Base-by-base conservation (phyloP, 352 stramenopile genomes). In the Globisporangium takayamanum region DNA sequence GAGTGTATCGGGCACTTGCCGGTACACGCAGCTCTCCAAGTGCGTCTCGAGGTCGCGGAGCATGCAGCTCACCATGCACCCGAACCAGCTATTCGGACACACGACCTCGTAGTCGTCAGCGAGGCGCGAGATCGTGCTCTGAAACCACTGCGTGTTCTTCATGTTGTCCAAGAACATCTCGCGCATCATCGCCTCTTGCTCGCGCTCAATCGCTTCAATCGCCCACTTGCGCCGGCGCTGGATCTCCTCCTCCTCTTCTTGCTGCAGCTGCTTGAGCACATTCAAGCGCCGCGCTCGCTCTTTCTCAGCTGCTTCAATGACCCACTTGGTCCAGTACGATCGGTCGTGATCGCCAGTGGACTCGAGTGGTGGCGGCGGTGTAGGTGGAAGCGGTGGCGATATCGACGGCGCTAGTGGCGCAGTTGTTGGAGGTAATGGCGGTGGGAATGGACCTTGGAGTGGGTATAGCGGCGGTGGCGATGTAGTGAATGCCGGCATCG, bases 111-210 rank as follows among this genome's bases (percentile, higher is more conserved):
- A 94, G 59, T 94, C 81, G 28, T 85, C 71, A 0, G 82, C 75
- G 36, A 90, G 80, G 46, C 79, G 76, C 30, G 81, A 88, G 52
- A 94, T 94, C 33, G 82, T 94, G 11, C 69, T 80, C 65, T 94
- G 84, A 59, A 94, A 94, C 84, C 84, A 94, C 69, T 89, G 81
- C 16, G 84, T 94, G 68, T 94, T 92, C 65, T 91, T 89, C 80
- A 92, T 94, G 60, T 89, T 89, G 62, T 92, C 84, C 50, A 94
- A 60, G 59, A 94, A 94, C 76, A 90, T 81, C 58, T 90, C 78
- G 39, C 79, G 63, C 74, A 88, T 88, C 70, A 89, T 88, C 16
- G 76, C 76, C 45, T 88, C 73, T 57, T 94, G 81, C 57, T 94
- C 84, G 49, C 84, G 81, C 70, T 94, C 84, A 49, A 94, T 94